Base-by-base conservation (phyloP, 345 rosid species). In the Moricandia arvensis region DNA sequence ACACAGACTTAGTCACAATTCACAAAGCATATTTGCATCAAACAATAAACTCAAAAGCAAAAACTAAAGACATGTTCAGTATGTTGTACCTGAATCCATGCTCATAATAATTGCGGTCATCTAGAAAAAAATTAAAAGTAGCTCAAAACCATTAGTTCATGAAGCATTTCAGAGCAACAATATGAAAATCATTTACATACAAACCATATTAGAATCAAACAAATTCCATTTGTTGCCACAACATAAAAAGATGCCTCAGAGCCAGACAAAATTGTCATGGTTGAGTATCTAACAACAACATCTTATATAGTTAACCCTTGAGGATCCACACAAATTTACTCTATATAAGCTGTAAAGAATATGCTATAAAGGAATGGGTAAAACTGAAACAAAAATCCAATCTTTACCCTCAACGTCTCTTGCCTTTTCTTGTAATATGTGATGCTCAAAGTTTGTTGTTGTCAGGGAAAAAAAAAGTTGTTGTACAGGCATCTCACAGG, bases 361-460 rank as follows among this genome's bases (percentile, higher is more conserved):
- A 27, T 59, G 24, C 17, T 38, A 57, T 7, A 51, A 47, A 27
- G 69, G 57, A 59, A 43, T 45, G 35, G 18, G 12, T 66, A 21
- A 33, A 55, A 41, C 34, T 43, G 7, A 55, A 53, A 35, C 33
- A 18, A 7, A 26, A 67, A 55, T n/a, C 43, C 31, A 60, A 34
- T 26, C 63, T 75, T 81, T 80, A 45, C 73, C 83, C 63, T 86
- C 85, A n/a, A 85, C 84, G 6, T 86, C 87, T 79, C 68, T 63
- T 0, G 81, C 96, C 78, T 80, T 85, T 10, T 82, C 82, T 74
- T 85, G 74, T 64, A 90, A 72, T 69, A 85, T 85, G 74, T 93
- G 86, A 74, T 88, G 75, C 75, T 87, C 91, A 77, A 89, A 93
- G 72, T 93, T 91, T 85, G 71, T 87, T 82, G 80, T 85, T 81